A percentile compares a stretch with the other conserved stretches of the same genome.
These are phyloP conservation scores for Creolimax fragrantissima DNA, from an alignment of 78 protist species.

Conservation along the genomic window DNA sequence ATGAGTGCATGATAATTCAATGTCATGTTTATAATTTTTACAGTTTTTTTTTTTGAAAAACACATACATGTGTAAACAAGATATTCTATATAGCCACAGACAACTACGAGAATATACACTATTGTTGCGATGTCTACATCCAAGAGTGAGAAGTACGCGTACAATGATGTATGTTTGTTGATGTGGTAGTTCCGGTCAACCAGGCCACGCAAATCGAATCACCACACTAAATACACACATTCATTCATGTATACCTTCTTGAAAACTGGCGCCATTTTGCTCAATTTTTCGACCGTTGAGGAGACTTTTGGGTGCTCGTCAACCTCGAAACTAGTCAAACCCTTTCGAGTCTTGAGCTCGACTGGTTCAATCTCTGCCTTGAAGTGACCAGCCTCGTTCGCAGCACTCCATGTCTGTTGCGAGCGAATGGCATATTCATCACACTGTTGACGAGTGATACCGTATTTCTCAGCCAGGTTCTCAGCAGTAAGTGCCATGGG, in stretches of 20 bases:
- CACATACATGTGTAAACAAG: too few relatives aligned
- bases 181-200: too few relatives aligned
- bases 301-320: slow-evolving; percentile 57
- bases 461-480: slow-evolving; percentile 43
- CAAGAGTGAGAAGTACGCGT: too few relatives aligned
- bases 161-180: too few relatives aligned
- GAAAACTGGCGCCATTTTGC: slow-evolving; percentile 45
- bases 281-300: slow-evolving; percentile 18
- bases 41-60: too few relatives aligned
- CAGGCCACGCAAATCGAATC: too few relatives aligned
- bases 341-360: slow-evolving; percentile 1
- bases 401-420: slow-evolving; percentile 34
- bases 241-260: slow-evolving; percentile 28
- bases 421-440: slow-evolving; percentile 48
- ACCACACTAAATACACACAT: too few relatives aligned
- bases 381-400: slow-evolving; percentile 34
- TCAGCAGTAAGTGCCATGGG: slow-evolving; percentile 71
- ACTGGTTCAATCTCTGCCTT: slow-evolving; percentile 50
- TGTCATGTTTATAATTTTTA: too few relatives aligned
- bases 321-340: background rate
- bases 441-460: slow-evolving; percentile 34
- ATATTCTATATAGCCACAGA: too few relatives aligned
- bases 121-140: too few relatives aligned
- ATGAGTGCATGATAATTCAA: too few relatives aligned
- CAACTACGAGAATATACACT: too few relatives aligned